phyloP scores from a whole-genome alignment of 2,329 filamentous ascomycete genomes.

The Xylaria hypoxylon region DNA sequence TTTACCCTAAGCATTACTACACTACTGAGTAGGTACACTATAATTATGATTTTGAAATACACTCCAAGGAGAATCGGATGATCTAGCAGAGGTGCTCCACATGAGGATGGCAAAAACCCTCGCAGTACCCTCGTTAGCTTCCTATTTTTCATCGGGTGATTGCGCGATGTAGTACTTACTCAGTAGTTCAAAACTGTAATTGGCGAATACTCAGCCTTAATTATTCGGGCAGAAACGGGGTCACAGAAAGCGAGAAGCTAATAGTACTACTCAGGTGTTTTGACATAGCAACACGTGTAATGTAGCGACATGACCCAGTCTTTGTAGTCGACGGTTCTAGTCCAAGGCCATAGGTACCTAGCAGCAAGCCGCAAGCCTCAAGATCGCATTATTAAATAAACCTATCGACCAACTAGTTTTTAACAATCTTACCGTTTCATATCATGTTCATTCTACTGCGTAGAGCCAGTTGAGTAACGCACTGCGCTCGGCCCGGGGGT shows the following conservation, averaged over 20 bases:
- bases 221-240: background rate
- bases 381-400: no score
- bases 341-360: slow-evolving; percentile 1
- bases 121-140: background rate
- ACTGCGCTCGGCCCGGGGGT: no score
- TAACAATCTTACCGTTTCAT: no score
- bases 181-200: slow-evolving; percentile 10
- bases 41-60: no score
- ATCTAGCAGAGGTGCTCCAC: slow-evolving; percentile 7
- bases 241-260: background rate
- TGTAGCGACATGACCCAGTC: slow-evolving; percentile 4
- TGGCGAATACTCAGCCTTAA: background rate
- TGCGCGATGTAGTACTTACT: background rate
- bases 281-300: slow-evolving; percentile 16
- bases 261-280: background rate
- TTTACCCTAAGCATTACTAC: slow-evolving; percentile 26
- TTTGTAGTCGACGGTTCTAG: slow-evolving; percentile 1
- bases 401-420: no score
- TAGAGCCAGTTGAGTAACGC: no score
- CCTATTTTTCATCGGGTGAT: background rate
- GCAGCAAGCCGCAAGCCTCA: background rate
- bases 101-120: background rate
- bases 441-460: no score
- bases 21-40: background rate
- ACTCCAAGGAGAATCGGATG: background rate